Conservation (phyloP, 129 eudicot species). For the Helianthus annuus region DNA sequence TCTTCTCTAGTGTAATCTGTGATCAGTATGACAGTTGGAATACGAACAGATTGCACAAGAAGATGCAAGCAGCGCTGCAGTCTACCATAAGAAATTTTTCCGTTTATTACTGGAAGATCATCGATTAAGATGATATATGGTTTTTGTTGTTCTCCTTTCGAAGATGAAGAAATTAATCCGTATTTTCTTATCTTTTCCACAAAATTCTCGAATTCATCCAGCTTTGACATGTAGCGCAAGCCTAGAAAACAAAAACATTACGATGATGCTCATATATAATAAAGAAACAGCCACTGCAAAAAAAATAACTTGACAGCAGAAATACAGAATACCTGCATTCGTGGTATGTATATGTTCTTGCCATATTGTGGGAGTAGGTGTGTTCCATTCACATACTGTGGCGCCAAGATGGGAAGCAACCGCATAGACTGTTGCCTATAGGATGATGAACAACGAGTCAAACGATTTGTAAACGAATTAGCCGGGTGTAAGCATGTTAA, state of each 20-base stretch:
- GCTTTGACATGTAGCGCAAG: constrained; percentile 71
- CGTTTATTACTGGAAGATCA: constrained; percentile 89
- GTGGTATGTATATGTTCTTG: constrained; percentile 84
- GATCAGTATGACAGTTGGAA: constrained; percentile 83
- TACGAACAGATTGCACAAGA: constrained; percentile 68
- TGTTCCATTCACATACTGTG: constrained; percentile 76
- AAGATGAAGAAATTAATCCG: constrained; percentile 60
- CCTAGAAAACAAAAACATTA: constrained; percentile 49
- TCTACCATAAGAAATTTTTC: constrained; percentile 57
- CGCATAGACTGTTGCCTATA: constrained; percentile 83
- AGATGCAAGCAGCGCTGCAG: constrained; percentile 71
- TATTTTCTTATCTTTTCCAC: constrained; percentile 81
- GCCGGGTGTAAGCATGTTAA: no score
- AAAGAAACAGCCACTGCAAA: background rate
- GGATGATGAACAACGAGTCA: constrained; percentile 21
- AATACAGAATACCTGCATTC: constrained; percentile 66
- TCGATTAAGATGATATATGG: constrained; percentile 68
- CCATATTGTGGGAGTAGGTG: constrained; percentile 98
- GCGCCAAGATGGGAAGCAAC: constrained; percentile 83
- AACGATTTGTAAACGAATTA: no score
- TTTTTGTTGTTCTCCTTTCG: constrained; percentile 33
- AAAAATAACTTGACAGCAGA: background rate
- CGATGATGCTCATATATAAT: background rate
- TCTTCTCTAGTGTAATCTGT: constrained; percentile 72
- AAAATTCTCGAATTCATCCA: constrained; percentile 90